phyloP scores from a whole-genome alignment of 1,284 basidiomycete species.

The Volvariella volvacea region DNA sequence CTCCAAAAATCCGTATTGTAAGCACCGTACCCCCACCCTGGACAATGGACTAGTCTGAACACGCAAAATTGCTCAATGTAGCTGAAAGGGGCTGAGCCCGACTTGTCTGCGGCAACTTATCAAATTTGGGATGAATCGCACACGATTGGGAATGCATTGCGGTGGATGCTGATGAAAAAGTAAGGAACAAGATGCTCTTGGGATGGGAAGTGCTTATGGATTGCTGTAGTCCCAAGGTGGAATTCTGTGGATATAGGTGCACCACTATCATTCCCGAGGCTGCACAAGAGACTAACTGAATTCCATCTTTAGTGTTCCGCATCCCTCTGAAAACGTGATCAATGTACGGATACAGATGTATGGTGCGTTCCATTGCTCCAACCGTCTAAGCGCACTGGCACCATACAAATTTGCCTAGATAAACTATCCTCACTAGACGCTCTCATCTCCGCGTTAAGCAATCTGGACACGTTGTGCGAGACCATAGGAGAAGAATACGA shows the following conservation, averaged over 20 bases:
- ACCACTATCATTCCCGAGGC: background rate
- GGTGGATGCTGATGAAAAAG: conserved; percentile 99
- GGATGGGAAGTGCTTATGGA: conserved; percentile 3
- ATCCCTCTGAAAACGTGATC: conserved; percentile 95
- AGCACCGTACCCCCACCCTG: conserved; percentile 14
- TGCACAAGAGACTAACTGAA: background rate
- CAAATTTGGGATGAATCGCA: conserved; percentile 92
- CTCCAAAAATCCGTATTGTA: conserved; percentile 53
- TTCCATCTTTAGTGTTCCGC: conserved; percentile 62
- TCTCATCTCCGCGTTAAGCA: conserved; percentile 64
- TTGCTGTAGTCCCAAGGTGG: conserved; percentile 81
- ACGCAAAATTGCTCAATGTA: conserved; percentile 18
- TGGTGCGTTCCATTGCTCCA: conserved; percentile 52
- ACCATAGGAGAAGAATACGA: conserved; percentile 64
- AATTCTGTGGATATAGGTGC: conserved; percentile 97
- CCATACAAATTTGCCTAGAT: conserved; percentile 37
- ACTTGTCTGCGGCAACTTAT: conserved; percentile 88
- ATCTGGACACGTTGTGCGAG: conserved; percentile 70
- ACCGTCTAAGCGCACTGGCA: background rate
- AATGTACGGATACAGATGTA: conserved; percentile 98
- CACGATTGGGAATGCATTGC: conserved; percentile 89
- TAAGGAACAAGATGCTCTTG: conserved; percentile 26
- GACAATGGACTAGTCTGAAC: background rate
- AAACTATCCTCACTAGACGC: conserved; percentile 74
- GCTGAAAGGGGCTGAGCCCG: conserved; percentile 74